Evolutionary conservation across 495 filamentous ascomycete species (phyloP).

Genomic region (Podospora comata): DNA sequence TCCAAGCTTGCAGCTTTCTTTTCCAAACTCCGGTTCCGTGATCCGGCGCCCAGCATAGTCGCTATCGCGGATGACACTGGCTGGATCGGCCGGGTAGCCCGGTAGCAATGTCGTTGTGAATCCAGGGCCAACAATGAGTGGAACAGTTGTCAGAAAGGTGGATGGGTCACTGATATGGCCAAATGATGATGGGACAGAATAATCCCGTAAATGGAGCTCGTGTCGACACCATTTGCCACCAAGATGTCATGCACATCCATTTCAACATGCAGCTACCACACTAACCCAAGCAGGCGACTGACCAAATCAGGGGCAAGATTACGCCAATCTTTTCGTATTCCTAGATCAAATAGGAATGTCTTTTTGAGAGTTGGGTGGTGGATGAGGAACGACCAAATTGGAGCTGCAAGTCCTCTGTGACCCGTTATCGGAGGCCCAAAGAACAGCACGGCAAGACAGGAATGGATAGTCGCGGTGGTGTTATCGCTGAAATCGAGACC

Average conservation of each 20-base stretch:
- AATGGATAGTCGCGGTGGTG: constrained; percentile 40
- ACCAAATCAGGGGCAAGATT: constrained; percentile 42
- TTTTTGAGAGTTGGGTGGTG: constrained; percentile 43
- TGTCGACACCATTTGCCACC: constrained; percentile 43
- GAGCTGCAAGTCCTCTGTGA: constrained; percentile 39
- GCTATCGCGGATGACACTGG: constrained; percentile 41
- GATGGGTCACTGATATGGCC: constrained; percentile 59
- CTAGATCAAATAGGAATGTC: constrained; percentile 58
- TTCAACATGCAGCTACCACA: constrained; percentile 36
- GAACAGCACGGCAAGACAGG: constrained; percentile 33
- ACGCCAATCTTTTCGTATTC: constrained; percentile 50
- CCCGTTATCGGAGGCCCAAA: constrained; percentile 45
- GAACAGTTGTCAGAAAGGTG: constrained; percentile 48
- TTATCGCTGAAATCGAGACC: constrained; percentile 57
- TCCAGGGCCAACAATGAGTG: constrained; percentile 56
- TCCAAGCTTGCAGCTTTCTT: constrained; percentile 41
- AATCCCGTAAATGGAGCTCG: constrained; percentile 51
- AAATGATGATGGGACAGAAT: constrained; percentile 60
- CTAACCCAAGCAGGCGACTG: constrained; percentile 20
- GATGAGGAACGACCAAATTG: constrained; percentile 55
- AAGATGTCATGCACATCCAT: constrained; percentile 53
- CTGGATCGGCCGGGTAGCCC: constrained; percentile 48
- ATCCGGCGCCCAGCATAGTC: constrained; percentile 43
- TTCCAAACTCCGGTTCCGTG: constrained; percentile 45
- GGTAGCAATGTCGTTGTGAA: constrained; percentile 48